A percentile compares a stretch with the other conserved stretches of the same genome.
Evolutionary conservation across 208 protist genomes (phyloP).

Genomic region (Leishmania major): DNA sequence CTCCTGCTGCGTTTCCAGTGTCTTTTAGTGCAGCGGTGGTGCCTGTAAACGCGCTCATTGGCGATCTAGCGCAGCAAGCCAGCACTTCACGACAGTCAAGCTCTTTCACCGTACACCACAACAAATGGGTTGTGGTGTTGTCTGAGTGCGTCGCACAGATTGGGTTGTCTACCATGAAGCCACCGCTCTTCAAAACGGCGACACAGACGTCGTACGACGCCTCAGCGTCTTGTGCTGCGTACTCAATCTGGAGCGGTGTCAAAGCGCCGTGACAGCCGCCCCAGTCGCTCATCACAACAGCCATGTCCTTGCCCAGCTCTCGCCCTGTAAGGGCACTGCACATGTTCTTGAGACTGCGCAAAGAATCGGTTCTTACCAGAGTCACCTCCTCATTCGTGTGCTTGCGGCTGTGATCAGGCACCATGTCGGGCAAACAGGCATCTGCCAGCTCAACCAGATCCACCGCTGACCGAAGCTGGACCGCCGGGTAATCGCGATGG

Average conservation of each 20-base stretch:
- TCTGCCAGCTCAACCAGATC: constrained; percentile 48
- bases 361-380: constrained; percentile 16
- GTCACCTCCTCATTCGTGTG: not conserved
- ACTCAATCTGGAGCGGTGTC: constrained; percentile 55
- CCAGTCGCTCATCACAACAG: constrained; percentile 62
- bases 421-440: constrained; percentile 23
- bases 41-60: not conserved
- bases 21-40: not conserved
- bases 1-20: not conserved
- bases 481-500: constrained; percentile 43
- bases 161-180: constrained; percentile 5
- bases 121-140: not conserved
- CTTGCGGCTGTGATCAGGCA: not conserved
- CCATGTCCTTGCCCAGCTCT: constrained; percentile 47
- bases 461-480: constrained; percentile 32
- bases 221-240: constrained; percentile 59
- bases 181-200: constrained; percentile 37
- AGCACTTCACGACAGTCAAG: constrained; percentile 27
- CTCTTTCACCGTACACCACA: constrained; percentile 5
- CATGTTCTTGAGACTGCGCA: constrained; percentile 53
- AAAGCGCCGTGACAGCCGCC: constrained; percentile 50
- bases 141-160: not conserved
- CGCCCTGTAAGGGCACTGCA: constrained; percentile 33
- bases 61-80: constrained; percentile 15
- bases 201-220: constrained; percentile 55